These are phyloP conservation scores for Suhomyces kunorum DNA, from an alignment of 1,139 yeast genomes.

Conservation along the genomic window DNA sequence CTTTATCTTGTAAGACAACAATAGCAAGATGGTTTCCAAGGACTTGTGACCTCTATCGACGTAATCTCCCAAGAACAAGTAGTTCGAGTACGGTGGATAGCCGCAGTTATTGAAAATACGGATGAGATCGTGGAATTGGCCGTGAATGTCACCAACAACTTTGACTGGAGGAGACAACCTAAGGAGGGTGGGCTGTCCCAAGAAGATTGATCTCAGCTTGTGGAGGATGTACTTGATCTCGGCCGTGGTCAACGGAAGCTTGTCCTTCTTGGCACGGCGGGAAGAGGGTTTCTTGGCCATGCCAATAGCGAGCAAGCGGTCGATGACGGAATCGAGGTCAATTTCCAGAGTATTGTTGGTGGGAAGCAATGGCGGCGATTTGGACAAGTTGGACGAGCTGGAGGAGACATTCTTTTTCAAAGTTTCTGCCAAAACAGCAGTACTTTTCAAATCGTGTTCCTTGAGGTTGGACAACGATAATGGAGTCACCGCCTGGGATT, in stretches of 20 bases:
- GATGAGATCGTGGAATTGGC: slow-evolving; percentile 75
- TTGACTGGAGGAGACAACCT: slow-evolving; percentile 82
- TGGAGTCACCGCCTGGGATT: slow-evolving; percentile 21
- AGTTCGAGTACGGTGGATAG: slow-evolving; percentile 76
- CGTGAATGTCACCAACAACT: slow-evolving; percentile 86
- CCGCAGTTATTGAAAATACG: slow-evolving; percentile 78
- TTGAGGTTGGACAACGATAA: slow-evolving; percentile 18
- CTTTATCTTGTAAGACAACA: slow-evolving; percentile 74
- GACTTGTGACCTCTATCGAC: slow-evolving; percentile 87
- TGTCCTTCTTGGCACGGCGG: slow-evolving; percentile 39
- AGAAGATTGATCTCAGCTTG: slow-evolving; percentile 66
- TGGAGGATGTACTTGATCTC: slow-evolving; percentile 68
- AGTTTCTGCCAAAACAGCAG: slow-evolving; percentile 12
- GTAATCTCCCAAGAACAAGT: slow-evolving; percentile 79
- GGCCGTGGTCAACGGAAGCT: slow-evolving; percentile 46
- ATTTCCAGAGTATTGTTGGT: slow-evolving; percentile 27
- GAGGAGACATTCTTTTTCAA: slow-evolving; percentile 17
- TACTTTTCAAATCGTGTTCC: slow-evolving; percentile 15
- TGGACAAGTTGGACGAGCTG: slow-evolving; percentile 25
- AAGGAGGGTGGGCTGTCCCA: slow-evolving; percentile 75
- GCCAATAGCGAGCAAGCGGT: slow-evolving; percentile 52
- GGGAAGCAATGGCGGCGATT: slow-evolving; percentile 31
- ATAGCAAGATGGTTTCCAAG: slow-evolving; percentile 70
- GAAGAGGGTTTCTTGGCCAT: slow-evolving; percentile 21
- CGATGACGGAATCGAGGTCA: slow-evolving; percentile 58